phyloP scores from a whole-genome alignment of 192 early-diverging fungal genomes.

The Coemansia sp. region DNA sequence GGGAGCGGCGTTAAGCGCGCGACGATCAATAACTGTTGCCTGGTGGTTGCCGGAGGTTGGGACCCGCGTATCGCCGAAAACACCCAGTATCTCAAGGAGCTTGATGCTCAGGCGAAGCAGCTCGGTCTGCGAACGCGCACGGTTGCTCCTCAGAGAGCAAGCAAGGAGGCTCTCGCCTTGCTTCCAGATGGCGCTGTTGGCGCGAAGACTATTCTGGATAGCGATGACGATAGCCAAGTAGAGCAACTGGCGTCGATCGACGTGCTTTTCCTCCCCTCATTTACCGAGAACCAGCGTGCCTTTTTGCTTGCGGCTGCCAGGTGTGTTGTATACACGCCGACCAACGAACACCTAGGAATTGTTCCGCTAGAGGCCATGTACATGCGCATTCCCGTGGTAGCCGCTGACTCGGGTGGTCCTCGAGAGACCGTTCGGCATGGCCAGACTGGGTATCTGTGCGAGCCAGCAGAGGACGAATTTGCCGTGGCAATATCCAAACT shows the following conservation, averaged over 20 bases:
- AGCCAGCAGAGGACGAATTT: slow-evolving; percentile 61
- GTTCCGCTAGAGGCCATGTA: slow-evolving; percentile 98
- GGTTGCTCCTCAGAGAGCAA: slow-evolving; percentile 18
- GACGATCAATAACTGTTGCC: slow-evolving; percentile 11
- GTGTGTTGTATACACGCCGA: slow-evolving; percentile 86
- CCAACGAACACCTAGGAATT: slow-evolving; percentile 95
- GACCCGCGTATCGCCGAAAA: slow-evolving; percentile 85
- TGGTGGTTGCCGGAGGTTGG: slow-evolving; percentile 90
- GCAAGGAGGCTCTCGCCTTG: slow-evolving; percentile 8
- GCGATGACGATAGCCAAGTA: neutral
- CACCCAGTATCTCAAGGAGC: slow-evolving; percentile 74
- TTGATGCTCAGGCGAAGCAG: slow-evolving; percentile 58
- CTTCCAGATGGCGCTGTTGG: slow-evolving; percentile 12
- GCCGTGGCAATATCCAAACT: slow-evolving; percentile 60
- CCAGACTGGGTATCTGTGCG: slow-evolving; percentile 76
- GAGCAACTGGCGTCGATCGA: slow-evolving; percentile 50
- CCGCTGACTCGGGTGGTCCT: slow-evolving; percentile 83
- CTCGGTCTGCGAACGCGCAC: slow-evolving; percentile 43
- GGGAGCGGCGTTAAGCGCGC: neutral
- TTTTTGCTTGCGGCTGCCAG: slow-evolving; percentile 63
- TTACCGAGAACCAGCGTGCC: slow-evolving; percentile 77
- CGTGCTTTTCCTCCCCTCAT: slow-evolving; percentile 88
- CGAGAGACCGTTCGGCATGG: slow-evolving; percentile 75
- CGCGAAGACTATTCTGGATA: slow-evolving; percentile 14
- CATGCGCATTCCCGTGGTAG: slow-evolving; percentile 81